phyloP scores from a whole-genome alignment of 2,329 filamentous ascomycete species.

The Ustulina deusta region DNA sequence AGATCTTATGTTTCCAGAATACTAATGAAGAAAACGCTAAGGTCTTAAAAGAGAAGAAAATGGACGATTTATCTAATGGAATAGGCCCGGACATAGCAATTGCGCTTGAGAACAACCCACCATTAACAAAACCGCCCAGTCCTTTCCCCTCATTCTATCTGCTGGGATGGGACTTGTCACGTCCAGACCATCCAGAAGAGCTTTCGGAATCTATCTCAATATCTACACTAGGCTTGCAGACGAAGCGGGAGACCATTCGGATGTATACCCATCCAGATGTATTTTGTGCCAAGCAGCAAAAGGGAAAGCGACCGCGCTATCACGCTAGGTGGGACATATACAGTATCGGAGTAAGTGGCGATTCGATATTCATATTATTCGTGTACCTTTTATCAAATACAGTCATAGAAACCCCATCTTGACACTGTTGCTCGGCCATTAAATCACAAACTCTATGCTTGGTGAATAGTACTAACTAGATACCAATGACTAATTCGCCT shows the following conservation, averaged over 20 bases:
- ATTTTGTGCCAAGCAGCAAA: not conserved
- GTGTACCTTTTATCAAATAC: not conserved
- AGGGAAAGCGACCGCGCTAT: constrained; percentile 13
- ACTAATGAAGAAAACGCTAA: not conserved
- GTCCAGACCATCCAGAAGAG: constrained; percentile 19
- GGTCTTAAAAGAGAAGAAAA: not conserved
- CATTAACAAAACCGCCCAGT: not conserved
- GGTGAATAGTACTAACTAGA: not conserved
- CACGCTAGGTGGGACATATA: constrained; percentile 19
- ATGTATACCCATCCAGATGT: constrained; percentile 23
- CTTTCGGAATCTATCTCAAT: constrained; percentile 22
- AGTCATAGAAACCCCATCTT: not conserved
- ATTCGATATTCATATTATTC: not conserved
- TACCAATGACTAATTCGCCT: not conserved
- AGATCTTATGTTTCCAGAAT: constrained; percentile 6
- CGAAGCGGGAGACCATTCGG: constrained; percentile 4
- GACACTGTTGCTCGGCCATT: not conserved
- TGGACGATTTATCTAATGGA: not conserved
- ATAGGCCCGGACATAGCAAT: not conserved
- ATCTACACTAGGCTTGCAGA: constrained; percentile 19
- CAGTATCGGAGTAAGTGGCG: constrained; percentile 16
- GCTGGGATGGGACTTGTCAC: constrained; percentile 22
- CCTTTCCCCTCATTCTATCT: constrained; percentile 16
- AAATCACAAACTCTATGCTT: not conserved
- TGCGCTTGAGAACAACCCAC: not conserved